Conservation (phyloP, 108 stramenopile species). For the Cyclotella atomus region DNA sequence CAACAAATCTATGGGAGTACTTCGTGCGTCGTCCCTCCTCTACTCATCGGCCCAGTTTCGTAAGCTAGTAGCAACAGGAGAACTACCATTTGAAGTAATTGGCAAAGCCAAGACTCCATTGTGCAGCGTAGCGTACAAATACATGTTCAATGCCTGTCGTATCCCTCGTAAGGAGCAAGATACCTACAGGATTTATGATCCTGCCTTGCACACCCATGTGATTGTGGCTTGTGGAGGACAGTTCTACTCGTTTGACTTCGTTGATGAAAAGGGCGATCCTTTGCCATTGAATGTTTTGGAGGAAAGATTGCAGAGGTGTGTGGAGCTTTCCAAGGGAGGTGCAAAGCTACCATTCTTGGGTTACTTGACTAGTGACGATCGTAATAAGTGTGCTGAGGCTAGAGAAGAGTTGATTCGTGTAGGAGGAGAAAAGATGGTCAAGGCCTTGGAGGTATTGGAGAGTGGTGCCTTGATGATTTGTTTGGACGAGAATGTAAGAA, state of each 20-base stretch:
- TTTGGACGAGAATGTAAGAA: slow-evolving; percentile 64
- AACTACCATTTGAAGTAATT: slow-evolving; percentile 65
- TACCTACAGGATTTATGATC: slow-evolving; percentile 84
- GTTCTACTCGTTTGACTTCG: slow-evolving; percentile 73
- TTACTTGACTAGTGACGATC: slow-evolving; percentile 72
- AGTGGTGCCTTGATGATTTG: slow-evolving; percentile 83
- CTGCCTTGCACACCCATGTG: slow-evolving; percentile 68
- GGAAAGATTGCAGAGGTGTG: slow-evolving; percentile 49
- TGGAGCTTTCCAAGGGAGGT: slow-evolving; percentile 47
- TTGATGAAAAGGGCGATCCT: slow-evolving; percentile 54
- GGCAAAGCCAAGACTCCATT: slow-evolving; percentile 72
- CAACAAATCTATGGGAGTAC: slow-evolving; percentile 30
- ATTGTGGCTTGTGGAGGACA: slow-evolving; percentile 74
- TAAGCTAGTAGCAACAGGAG: slow-evolving; percentile 67
- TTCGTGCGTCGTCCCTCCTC: slow-evolving; percentile 74
- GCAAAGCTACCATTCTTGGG: slow-evolving; percentile 53
- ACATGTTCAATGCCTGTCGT: slow-evolving; percentile 92
- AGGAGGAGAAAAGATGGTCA: slow-evolving; percentile 62
- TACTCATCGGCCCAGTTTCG: slow-evolving; percentile 78
- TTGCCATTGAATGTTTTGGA: slow-evolving; percentile 61
- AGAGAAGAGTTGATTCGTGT: slow-evolving; percentile 65
- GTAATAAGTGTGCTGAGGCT: slow-evolving; percentile 80
- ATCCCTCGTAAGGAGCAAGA: slow-evolving; percentile 76
- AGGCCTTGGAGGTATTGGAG: slow-evolving; percentile 73
- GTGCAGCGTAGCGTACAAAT: slow-evolving; percentile 86